These are phyloP conservation scores for Fusarium circinatum DNA, from an alignment of 2,329 filamentous ascomycete species.

Conservation along the genomic window DNA sequence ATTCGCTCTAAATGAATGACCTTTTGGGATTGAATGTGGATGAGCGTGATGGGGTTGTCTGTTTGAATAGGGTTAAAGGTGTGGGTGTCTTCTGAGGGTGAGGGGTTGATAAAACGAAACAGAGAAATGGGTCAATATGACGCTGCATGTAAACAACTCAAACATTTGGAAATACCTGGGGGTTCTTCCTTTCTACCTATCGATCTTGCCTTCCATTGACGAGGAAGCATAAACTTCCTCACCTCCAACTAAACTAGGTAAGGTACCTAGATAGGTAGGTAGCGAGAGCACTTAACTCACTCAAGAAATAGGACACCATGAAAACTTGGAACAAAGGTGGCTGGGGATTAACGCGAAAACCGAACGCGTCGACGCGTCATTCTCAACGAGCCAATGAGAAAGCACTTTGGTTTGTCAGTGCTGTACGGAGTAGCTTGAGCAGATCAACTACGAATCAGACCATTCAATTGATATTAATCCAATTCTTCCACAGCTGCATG, in stretches of 20 bases:
- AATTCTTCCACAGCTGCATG: neutral
- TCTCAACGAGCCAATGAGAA: conserved; percentile 11
- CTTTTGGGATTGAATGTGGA: neutral
- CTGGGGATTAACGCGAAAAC: conserved; percentile 20
- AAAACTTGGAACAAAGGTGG: conserved; percentile 12
- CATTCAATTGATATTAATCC: conserved; percentile 3
- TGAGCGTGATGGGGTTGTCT: conserved; percentile 5
- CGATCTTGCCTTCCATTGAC: neutral
- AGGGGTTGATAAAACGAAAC: conserved; percentile 24
- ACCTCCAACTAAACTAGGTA: neutral
- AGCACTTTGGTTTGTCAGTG: neutral
- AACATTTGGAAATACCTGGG: neutral
- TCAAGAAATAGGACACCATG: neutral
- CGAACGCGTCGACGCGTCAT: conserved; percentile 27
- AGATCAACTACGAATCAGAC: conserved; percentile 8
- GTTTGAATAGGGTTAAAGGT: conserved; percentile 12
- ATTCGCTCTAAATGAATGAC: conserved; percentile 5
- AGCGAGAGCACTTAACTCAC: no score
- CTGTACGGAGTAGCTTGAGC: neutral
- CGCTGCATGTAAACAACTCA: conserved; percentile 32
- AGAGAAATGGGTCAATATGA: conserved; percentile 31
- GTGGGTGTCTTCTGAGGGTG: conserved; percentile 9
- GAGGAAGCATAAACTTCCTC: conserved; percentile 4
- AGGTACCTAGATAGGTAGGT: no score
- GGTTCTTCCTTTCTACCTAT: neutral